A percentile compares a stretch with the other conserved stretches of the same genome.
Evolutionary conservation across 176 grass and related monocot genomes (phyloP).

Genomic region (Chloris gayana): DNA sequence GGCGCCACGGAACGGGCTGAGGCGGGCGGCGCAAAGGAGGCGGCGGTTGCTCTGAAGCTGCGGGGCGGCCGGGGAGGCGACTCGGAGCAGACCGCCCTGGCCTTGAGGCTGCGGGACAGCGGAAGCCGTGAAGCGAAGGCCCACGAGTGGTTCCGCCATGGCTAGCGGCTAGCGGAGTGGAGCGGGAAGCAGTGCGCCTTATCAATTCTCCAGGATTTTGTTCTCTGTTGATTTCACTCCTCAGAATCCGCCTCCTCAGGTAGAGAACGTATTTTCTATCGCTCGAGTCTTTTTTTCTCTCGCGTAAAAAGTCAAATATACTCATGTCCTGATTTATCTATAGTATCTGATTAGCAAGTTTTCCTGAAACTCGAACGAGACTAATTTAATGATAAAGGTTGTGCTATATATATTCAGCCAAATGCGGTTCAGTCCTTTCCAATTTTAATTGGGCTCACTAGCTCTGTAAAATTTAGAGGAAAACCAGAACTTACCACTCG

Average conservation of each 20-base stretch:
- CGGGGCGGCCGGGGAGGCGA: neutral
- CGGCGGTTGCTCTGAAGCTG: neutral
- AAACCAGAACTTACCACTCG: neutral
- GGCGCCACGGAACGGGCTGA: slow-evolving; percentile 11
- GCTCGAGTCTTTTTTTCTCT: neutral
- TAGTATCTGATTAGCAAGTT: too few relatives aligned
- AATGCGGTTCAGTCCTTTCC: too few relatives aligned
- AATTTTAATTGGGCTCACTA: neutral
- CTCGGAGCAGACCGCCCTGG: slow-evolving; percentile 3
- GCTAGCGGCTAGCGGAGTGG: neutral
- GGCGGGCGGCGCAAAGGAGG: neutral
- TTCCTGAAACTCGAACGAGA: too few relatives aligned
- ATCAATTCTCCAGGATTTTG: slow-evolving; percentile 33
- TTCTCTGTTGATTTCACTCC: neutral
- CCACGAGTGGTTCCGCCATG: slow-evolving; percentile 69
- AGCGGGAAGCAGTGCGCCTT: slow-evolving; percentile 40
- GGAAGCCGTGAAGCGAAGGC: slow-evolving; percentile 21
- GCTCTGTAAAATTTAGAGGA: neutral
- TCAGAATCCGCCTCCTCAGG: neutral
- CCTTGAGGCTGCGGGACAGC: neutral
- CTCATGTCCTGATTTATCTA: too few relatives aligned
- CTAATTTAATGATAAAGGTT: too few relatives aligned
- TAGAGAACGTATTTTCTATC: neutral
- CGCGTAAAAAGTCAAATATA: neutral
- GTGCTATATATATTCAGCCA: too few relatives aligned